Percentiles rank a stretch among this genome's conserved stretches.
Conservation (phyloP, 2,329 filamentous ascomycete genomes). For the Calonectria pauciramosa region DNA sequence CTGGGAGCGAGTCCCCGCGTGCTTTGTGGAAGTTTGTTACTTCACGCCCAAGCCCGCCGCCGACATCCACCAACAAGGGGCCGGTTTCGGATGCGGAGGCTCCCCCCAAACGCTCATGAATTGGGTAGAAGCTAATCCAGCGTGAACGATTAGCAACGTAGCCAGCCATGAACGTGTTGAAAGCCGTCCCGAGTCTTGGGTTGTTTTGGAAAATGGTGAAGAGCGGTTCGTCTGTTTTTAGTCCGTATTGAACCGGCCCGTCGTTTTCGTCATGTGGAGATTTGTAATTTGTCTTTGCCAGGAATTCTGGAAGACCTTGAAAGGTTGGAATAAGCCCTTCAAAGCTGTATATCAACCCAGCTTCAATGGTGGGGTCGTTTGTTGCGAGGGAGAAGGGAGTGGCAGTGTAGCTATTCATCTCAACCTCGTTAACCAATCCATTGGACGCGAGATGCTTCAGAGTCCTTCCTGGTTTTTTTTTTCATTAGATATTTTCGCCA, state of each 20-base stretch:
- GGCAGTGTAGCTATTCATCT: conserved; percentile 9
- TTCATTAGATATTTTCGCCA: background rate
- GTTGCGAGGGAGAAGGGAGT: conserved; percentile 26
- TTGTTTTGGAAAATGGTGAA: conserved; percentile 50
- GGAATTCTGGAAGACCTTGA: conserved; percentile 50
- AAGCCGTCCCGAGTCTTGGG: conserved; percentile 46
- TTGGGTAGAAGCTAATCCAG: conserved; percentile 48
- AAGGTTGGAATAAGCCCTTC: conserved; percentile 35
- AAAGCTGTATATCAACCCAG: conserved; percentile 34
- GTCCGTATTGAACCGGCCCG: conserved; percentile 31
- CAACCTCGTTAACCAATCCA: conserved; percentile 26
- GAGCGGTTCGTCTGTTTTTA: conserved; percentile 46
- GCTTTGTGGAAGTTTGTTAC: background rate
- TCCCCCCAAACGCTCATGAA: conserved; percentile 22
- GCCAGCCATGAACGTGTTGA: conserved; percentile 53
- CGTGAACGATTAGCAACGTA: conserved; percentile 49
- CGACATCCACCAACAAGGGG: conserved; percentile 31
- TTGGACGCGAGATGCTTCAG: conserved; percentile 29
- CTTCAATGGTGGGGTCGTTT: conserved; percentile 30
- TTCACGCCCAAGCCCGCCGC: conserved; percentile 30
- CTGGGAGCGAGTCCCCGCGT: background rate
- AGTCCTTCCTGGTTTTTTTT: conserved; percentile 4
- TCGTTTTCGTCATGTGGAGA: conserved; percentile 47
- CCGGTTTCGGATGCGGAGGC: background rate
- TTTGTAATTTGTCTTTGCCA: conserved; percentile 49